Evolutionary conservation across 768 basidiomycete genomes (phyloP).

Genomic region (Asterophora lycoperdoides): DNA sequence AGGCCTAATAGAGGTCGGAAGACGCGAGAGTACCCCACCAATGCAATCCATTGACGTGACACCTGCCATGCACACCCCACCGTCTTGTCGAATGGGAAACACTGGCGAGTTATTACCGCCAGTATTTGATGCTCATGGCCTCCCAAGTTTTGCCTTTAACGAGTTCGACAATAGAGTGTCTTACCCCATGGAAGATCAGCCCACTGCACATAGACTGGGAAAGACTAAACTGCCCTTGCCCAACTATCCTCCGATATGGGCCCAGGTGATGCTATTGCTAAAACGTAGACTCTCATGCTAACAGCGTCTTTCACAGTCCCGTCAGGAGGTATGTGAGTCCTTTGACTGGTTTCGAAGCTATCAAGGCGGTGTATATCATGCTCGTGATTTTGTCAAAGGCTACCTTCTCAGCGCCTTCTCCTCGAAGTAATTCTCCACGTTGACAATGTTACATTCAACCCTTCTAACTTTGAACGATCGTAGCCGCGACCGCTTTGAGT

Average conservation of each 20-base stretch:
- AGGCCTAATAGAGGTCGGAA: background rate
- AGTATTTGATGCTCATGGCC: background rate
- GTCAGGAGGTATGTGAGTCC: conserved; percentile 82
- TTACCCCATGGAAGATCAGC: background rate
- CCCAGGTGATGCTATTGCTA: conserved; percentile 27
- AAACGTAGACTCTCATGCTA: background rate
- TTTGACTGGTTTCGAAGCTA: conserved; percentile 73
- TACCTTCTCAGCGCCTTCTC: conserved; percentile 74
- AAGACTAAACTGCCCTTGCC: conserved; percentile 23
- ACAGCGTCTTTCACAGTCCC: conserved; percentile 43
- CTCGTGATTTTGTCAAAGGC: conserved; percentile 58
- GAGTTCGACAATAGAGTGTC: background rate
- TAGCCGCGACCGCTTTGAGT: conserved; percentile 67
- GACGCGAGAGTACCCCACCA: background rate
- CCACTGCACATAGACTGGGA: background rate
- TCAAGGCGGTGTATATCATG: conserved; percentile 75
- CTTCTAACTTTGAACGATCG: conserved; percentile 1
- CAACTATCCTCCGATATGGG: conserved; percentile 39
- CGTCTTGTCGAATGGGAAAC: background rate
- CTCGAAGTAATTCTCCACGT: conserved; percentile 43
- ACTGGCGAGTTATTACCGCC: background rate
- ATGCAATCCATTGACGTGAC: background rate
- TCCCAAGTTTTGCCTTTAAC: background rate
- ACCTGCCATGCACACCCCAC: background rate
- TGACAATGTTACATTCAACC: too few species aligned